Evolutionary conservation across 169 alveolate species (phyloP).

Genomic region (Cytauxzoon felis): DNA sequence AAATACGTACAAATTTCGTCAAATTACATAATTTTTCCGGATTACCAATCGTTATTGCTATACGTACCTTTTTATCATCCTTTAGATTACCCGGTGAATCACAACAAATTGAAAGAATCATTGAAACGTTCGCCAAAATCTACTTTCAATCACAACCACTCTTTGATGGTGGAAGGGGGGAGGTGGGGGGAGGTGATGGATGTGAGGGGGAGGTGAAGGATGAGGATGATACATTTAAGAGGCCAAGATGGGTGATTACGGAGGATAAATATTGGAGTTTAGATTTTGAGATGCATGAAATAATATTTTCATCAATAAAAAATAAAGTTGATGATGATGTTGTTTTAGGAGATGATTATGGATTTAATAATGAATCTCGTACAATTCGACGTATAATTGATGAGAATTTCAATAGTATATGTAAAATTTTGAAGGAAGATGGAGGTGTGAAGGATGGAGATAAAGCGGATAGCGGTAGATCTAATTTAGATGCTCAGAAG

Average conservation of each 20-base stretch:
- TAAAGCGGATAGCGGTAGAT: background rate
- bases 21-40: conserved; percentile 74
- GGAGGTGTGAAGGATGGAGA: background rate
- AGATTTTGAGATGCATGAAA: conserved; percentile 6
- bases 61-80: conserved; percentile 76
- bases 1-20: conserved; percentile 73
- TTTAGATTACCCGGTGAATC: conserved; percentile 90
- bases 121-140: conserved; percentile 80
- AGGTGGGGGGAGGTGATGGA: background rate
- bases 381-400: background rate
- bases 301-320: background rate
- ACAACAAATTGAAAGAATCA: conserved; percentile 86
- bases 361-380: background rate
- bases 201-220: conserved; percentile 3
- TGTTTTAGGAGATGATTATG: background rate
- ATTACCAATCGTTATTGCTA: conserved; percentile 79
- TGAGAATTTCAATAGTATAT: background rate
- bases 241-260: conserved; percentile 62
- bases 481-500: no score
- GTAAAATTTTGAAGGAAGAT: background rate
- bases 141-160: conserved; percentile 70
- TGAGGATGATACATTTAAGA: conserved; percentile 17
- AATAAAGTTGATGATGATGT: background rate
- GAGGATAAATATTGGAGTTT: conserved; percentile 52
- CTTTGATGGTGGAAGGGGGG: conserved; percentile 15